These are phyloP conservation scores for Holtermannia corniformis DNA, from an alignment of 768 basidiomycete genomes.

Conservation along the genomic window DNA sequence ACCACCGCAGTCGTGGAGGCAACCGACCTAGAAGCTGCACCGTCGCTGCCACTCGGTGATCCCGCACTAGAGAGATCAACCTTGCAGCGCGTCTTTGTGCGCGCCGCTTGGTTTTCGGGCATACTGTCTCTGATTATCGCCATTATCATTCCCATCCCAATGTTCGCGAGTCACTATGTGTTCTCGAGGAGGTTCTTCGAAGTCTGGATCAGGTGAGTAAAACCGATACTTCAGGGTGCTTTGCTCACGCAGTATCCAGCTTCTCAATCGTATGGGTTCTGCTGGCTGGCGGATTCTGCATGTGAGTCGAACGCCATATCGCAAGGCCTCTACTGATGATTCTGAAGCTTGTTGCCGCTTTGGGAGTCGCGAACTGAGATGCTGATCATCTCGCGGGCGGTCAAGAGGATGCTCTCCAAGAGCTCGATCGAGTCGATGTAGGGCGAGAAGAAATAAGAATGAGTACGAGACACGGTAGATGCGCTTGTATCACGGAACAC, in stretches of 20 bases:
- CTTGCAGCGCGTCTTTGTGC: slow-evolving; percentile 14
- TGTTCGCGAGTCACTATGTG: slow-evolving; percentile 17
- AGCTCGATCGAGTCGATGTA: too few relatives aligned
- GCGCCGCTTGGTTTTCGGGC: slow-evolving; percentile 13
- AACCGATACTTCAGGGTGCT: too few relatives aligned
- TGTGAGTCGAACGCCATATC: slow-evolving; percentile 6
- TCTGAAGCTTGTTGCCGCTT: slow-evolving; percentile 9
- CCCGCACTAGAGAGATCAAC: slow-evolving; percentile 5
- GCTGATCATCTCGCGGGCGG: slow-evolving; percentile 1
- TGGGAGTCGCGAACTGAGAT: slow-evolving; percentile 10
- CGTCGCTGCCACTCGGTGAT: not conserved
- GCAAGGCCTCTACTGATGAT: not conserved
- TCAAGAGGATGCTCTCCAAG: not conserved
- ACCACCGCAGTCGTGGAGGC: not conserved
- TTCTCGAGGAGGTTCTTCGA: slow-evolving; percentile 16
- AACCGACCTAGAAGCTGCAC: not conserved
- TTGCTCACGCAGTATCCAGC: too few relatives aligned
- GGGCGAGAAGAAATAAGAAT: too few relatives aligned
- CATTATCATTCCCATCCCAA: slow-evolving; percentile 17
- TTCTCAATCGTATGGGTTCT: slow-evolving; percentile 15
- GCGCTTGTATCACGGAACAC: too few relatives aligned
- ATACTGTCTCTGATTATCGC: slow-evolving; percentile 3
- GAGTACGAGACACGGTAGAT: not conserved
- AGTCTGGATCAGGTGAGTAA: slow-evolving; percentile 17
- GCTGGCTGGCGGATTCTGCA: slow-evolving; percentile 15